Evolutionary conservation across 2,329 filamentous ascomycete species (phyloP), one percentile per base, ranked within the genome.

Genomic region (Pseudogymnoascus sp.): DNA sequence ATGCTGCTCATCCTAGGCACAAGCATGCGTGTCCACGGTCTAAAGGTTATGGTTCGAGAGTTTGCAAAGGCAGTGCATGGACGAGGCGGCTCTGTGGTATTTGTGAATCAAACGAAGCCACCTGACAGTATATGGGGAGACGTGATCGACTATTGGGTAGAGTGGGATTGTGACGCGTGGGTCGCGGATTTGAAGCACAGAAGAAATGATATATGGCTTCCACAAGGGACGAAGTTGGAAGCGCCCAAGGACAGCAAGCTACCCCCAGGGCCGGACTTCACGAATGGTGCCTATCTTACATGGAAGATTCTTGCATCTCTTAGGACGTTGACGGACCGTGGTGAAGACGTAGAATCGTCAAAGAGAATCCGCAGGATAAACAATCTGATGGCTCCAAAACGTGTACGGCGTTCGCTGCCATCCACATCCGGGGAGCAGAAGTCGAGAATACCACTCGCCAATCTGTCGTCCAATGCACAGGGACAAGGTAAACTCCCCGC

Each of bases 121-220:
- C 79, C 87, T 0, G 86, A 89, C 68, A 90, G 87, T 68, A 81
- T 80, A 1, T 90, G 87, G 87, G 83, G 86, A 1, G 86, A 89
- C 60, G 75, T 89, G 0, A 86, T 90, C 60, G 87, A 90, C 72
- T 88, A 86, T 64, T 89, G 86, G 83, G 80, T 90, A 1, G 80
- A 87, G 64, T 89, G 86, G 86, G 87, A 90, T 68, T 90, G 87
- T 63, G 87, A 90, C 66, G 83, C 83, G 3, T 90, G 87, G 87
- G 86, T 90, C 0, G 72, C 78, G 8, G 85, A 89, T 67, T 70
- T 90, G 57, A 71, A 69, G 50, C 60, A 66, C 28, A 66, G 71
- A 38, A 64, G 68, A 59, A 62, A 57, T 20, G 71, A 73, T 61
- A 67, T 73, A 16, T 72, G 70, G 70, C 54, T 68, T 16, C 67